Base-by-base conservation (phyloP, 352 stramenopile species). In the Thraustochytrium sp. region DNA sequence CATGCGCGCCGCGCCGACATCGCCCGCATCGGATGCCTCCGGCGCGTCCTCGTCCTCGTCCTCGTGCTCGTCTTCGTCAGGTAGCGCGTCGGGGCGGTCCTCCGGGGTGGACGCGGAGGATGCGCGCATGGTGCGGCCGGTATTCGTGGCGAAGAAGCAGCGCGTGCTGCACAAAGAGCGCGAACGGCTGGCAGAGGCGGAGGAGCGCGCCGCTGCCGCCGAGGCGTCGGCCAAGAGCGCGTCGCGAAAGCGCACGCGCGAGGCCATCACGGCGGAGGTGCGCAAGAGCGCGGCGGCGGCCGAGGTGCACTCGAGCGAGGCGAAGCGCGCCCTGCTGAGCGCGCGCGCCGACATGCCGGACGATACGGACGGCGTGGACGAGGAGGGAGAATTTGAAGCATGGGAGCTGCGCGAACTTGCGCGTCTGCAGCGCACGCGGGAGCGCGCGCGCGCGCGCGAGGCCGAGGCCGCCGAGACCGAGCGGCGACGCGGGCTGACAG, bases 351-450 rank as follows among this genome's bases (percentile, higher is more conserved):
- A 96, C 40, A 96, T 96, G 90, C 90, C 91, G 0, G 91, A 97
- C 82, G 92, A 97, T 55, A 94, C 91, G 76, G 92, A 97, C 76
- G 56, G 91, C 31, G n/a, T 95, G 36, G 89, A 96, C 64, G 92
- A 96, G 2, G 90, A 93, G 37, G 89, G 93, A 68, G 93, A 97
- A 75, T 97, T 96, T 63, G 87, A 94, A 16, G 92, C 94, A 64
- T 98, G 95, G 95, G 92, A 97, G 84, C 85, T 98, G 73, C 90
- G 95, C 23, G 95, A 98, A 87, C 92, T 98, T 88, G 89, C 90
- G 23, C 91, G 95, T 13, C 92, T 98, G 72, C 95, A 96, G 86
- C 86, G 92, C 73, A 92, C 97, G 36, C 92, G 89, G 3, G 92
- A 97, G 80, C 87, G 88, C 31, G 91, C 92, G 40, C 89, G 96